These are phyloP conservation scores for Schizonepeta tenuifolia DNA, from an alignment of 257 asterid genomes.

Conservation along the genomic window DNA sequence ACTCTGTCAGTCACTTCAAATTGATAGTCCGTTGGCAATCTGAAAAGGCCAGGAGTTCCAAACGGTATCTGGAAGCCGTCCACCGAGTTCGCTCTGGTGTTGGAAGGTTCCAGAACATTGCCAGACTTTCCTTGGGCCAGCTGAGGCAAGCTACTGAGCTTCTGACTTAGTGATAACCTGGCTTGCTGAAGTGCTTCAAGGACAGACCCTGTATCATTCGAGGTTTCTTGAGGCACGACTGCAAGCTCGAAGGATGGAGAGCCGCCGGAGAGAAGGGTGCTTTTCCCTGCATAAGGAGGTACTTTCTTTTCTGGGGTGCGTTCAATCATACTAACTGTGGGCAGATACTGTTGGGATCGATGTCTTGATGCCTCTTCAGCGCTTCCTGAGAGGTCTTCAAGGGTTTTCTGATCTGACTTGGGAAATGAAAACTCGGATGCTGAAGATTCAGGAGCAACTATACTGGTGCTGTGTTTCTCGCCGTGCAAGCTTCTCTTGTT, in stretches of 20 bases:
- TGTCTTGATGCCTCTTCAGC: conserved; percentile 22
- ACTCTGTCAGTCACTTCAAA: conserved; percentile 37
- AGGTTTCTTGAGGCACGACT: conserved; percentile 49
- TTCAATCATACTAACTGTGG: conserved; percentile 4
- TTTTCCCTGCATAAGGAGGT: conserved; percentile 29
- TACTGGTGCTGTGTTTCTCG: conserved; percentile 30
- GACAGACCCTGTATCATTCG: conserved; percentile 51
- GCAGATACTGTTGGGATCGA: conserved; percentile 18
- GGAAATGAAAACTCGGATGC: conserved; percentile 48
- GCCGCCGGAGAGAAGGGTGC: conserved; percentile 27
- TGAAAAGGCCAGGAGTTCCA: conserved; percentile 61
- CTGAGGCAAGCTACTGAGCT: conserved; percentile 37
- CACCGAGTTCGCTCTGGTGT: conserved; percentile 27
- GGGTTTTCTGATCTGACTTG: conserved; percentile 33
- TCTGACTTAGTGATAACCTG: conserved; percentile 59
- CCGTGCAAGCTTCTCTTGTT: conserved; percentile 30
- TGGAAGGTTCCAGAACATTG: conserved; percentile 36
- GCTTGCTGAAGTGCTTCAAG: conserved; percentile 72
- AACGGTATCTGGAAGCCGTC: conserved; percentile 48
- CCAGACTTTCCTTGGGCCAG: conserved; percentile 30
- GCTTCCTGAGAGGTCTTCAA: conserved; percentile 35
- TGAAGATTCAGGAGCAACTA: conserved; percentile 38
- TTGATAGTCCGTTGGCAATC: conserved; percentile 71
- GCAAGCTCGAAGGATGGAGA: conserved; percentile 49
- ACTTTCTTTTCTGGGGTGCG: conserved; percentile 20